Evolutionary conservation across 371 early-diverging fungal species (phyloP), one percentile per base, ranked within the genome.

Genomic region (Lichtheimia ramosa): DNA sequence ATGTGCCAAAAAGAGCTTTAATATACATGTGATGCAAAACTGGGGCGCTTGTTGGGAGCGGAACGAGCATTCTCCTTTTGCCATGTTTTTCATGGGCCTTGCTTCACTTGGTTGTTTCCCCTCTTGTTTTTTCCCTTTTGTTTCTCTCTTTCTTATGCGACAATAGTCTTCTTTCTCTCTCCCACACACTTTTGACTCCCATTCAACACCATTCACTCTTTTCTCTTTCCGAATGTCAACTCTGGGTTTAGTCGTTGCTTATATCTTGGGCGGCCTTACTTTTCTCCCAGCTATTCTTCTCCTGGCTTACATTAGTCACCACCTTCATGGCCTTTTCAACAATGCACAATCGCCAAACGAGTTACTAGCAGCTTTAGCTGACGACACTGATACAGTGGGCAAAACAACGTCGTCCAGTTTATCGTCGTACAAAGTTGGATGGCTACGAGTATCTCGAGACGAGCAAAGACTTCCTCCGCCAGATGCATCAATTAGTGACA

Each of bases 341-440:
- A 21, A n/a, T 21, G 46, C n/a, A 18, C 46, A 21, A 46, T 46
- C 46, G 2, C 46, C 46, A n/a, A n/a, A 46, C 18, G 21, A 46
- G 21, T 43, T 16, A 24, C 20, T 18, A n/a, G 43, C 56, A 10
- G 24, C 24, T 16, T 18, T 21, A 16, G 46, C 1, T 18, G 46
- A n/a, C 42, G 16, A n/a, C 23, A 54, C 20, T 13, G n/a, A 43
- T 0, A n/a, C 40, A 43, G 39, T 46, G 40, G 15, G 21, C 49
- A 48, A 62, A 21, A 34, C 13, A 57, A 46, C 20, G 43, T 16
- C 21, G 48, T 48, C 51, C n/a, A n/a, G 48, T 34, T 27, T 34
- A 34, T 40, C 48, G 39, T 65, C 71, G 16, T 72, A 82, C 61
- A 79, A 73, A 66, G 71, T 79, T 4, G 83, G 83, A n/a, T 82